Percentiles rank a stretch among this genome's conserved stretches.
Evolutionary conservation across 257 asterid genomes (phyloP).

Genomic region (Knoxia roxburghii): DNA sequence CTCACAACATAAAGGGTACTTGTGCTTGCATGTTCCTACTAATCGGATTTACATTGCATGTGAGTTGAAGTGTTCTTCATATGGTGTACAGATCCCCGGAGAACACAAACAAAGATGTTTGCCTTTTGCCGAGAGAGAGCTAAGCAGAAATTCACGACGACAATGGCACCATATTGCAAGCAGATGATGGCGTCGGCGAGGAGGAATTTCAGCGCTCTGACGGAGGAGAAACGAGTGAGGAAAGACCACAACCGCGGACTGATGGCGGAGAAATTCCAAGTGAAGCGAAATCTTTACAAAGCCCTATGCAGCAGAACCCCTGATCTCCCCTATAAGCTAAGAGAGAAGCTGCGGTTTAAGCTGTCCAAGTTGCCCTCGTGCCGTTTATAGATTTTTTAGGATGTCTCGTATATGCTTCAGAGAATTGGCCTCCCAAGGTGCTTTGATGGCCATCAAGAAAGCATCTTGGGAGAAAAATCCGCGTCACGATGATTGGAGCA

Average conservation of each 20-base stretch:
- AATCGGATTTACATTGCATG: no score
- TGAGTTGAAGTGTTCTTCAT: no score
- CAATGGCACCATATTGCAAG: constrained; percentile 5
- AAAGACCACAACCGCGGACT: constrained; percentile 32
- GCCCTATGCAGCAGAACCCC: constrained; percentile 28
- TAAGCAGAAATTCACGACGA: constrained; percentile 7
- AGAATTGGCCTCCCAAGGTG: constrained; percentile 27
- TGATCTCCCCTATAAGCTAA: constrained; percentile 23
- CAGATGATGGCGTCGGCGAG: not conserved
- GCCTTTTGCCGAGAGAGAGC: constrained; percentile 17
- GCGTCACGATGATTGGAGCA: no score
- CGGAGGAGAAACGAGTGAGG: constrained; percentile 21
- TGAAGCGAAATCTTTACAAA: constrained; percentile 27
- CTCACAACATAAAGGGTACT: no score
- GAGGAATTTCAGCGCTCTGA: constrained; percentile 8
- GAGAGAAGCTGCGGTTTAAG: constrained; percentile 27
- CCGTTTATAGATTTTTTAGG: constrained; percentile 32
- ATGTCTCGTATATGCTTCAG: no score
- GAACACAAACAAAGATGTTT: not conserved
- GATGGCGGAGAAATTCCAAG: constrained; percentile 30
- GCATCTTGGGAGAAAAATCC: constrained; percentile 38
- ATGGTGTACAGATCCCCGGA: no score
- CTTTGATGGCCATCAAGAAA: constrained; percentile 31
- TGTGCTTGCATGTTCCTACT: no score
- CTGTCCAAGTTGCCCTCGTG: constrained; percentile 32